Base-by-base conservation (phyloP, 2,329 filamentous ascomycete genomes). In the Delphinella strobiligena region DNA sequence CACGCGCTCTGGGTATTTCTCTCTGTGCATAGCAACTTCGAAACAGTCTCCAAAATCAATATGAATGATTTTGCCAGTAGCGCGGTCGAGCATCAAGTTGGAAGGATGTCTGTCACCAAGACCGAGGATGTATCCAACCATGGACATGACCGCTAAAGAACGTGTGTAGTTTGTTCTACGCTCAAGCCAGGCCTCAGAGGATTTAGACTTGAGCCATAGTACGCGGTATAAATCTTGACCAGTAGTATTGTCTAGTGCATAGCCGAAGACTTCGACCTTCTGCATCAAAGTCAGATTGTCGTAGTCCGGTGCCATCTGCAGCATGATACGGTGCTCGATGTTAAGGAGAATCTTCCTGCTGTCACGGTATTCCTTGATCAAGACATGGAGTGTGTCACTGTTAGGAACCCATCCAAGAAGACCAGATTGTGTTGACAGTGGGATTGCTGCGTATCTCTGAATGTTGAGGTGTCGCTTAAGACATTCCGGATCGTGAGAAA, bases 11-110 rank as follows among this genome's bases (percentile, higher is more conserved):
- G 91, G 91, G 56, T 95, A 99, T 61, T 98, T 98, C 62, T 99
- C 93, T 50, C 93, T 83, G 66, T 98, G 93, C 88, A 95, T 98
- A 18, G 93, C 91, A 38, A 98, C 86, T 61, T 99, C 91, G 65
- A 99, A 99, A 60, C 91, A 99, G 65, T 98, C 91, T 51, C 91
- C 93, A 54, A 98, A 98, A 68, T 99, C 91, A 52, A 98, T 96
- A 59, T 99, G 91, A 49, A 98, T 81, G 47, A 98, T 91, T 67
- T 93, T 94, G 56, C 91, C 91, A 1, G 89, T 96, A 45, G 93
- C 78, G 30, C 87, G 82, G 61, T 98, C 91, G 31, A 99, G 80
- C 82, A 98, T 93, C 54, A 99, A 67, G 61, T 99, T 99, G 45
- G 87, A 95, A 29, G 93, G 93, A 63, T 99, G 91, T 35, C 93